Evolutionary conservation across 108 stramenopile genomes (phyloP).

Genomic region (Nitzschia putrida): DNA sequence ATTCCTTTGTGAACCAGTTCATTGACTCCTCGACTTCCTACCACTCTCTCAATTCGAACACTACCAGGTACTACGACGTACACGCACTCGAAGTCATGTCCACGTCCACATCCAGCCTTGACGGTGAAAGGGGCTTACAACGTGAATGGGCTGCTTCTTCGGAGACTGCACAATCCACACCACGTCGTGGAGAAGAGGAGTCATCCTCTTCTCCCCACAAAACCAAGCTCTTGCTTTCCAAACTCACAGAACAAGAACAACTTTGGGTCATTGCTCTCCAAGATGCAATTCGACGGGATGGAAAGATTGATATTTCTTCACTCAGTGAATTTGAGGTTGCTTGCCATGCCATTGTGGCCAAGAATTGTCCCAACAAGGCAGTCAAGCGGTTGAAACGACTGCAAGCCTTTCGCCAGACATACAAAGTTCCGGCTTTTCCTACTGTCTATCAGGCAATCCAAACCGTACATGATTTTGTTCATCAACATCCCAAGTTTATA

Average conservation of each 20-base stretch:
- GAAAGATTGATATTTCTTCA: background rate
- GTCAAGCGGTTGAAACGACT: constrained; percentile 15
- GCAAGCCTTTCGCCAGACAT: constrained; percentile 9
- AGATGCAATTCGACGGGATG: constrained; percentile 4
- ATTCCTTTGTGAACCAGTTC: no score
- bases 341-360: constrained; percentile 17
- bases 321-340: constrained; percentile 25
- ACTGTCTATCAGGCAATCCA: constrained; percentile 7
- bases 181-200: background rate
- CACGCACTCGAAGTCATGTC: no score
- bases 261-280: constrained; percentile 13
- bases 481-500: constrained; percentile 24
- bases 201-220: background rate
- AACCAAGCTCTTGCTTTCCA: background rate
- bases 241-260: constrained; percentile 7
- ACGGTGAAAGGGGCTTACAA: no score
- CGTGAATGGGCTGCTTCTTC: no score
- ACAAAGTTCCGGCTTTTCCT: background rate
- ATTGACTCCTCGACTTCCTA: no score
- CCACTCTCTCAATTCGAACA: no score
- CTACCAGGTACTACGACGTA: no score
- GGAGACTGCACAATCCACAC: background rate
- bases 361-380: background rate
- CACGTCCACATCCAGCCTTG: no score
- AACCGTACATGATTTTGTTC: constrained; percentile 6